phyloP scores from a whole-genome alignment of 768 basidiomycete species.

The Suillus paluster region DNA sequence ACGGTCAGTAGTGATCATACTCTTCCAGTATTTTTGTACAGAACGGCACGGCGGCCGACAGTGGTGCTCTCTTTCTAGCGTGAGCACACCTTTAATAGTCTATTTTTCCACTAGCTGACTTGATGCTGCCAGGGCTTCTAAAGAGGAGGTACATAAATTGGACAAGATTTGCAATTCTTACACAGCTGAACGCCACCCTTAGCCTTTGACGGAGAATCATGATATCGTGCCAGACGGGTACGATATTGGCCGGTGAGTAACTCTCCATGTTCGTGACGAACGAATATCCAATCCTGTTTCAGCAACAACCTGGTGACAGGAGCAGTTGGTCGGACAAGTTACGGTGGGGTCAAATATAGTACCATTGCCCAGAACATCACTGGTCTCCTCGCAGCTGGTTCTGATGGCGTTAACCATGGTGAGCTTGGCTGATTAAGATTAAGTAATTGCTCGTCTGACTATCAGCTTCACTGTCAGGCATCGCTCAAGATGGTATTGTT shows the following conservation, averaged over 20 bases:
- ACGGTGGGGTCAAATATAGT: conserved; percentile 49
- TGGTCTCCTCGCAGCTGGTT: conserved; percentile 58
- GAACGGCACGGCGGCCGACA: conserved; percentile 56
- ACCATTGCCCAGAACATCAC: conserved; percentile 52
- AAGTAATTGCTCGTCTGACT: neutral
- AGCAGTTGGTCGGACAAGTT: conserved; percentile 44
- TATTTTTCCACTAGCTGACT: neutral
- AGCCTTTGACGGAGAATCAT: conserved; percentile 42
- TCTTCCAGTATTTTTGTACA: conserved; percentile 55
- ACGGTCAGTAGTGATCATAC: neutral
- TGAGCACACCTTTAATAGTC: conserved; percentile 31
- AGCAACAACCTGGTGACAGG: conserved; percentile 44
- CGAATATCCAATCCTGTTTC: neutral
- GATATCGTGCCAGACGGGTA: conserved; percentile 53
- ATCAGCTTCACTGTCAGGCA: conserved; percentile 41
- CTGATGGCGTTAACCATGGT: conserved; percentile 59
- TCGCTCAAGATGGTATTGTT: conserved; percentile 62
- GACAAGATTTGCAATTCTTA: neutral
- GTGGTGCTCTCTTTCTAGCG: conserved; percentile 61
- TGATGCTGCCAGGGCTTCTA: conserved; percentile 42
- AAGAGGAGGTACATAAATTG: conserved; percentile 44
- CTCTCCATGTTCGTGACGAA: neutral
- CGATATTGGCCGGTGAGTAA: conserved; percentile 47
- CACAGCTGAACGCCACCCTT: neutral
- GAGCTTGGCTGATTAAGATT: conserved; percentile 5